phyloP scores from a whole-genome alignment of 2,329 filamentous ascomycete species.

The Penicillium griseofulvum region DNA sequence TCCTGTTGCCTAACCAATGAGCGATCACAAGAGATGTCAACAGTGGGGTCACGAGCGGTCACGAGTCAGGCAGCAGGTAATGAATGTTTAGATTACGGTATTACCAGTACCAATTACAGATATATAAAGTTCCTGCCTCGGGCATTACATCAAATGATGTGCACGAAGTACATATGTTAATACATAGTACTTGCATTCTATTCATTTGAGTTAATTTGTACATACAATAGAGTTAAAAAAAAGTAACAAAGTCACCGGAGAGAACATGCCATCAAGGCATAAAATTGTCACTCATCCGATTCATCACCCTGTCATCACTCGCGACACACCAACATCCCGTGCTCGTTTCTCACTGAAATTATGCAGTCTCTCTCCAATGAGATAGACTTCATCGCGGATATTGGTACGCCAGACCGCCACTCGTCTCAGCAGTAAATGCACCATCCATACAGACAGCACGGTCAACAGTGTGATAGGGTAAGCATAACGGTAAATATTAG shows the following conservation, averaged over 20 bases:
- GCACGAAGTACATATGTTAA: too few relatives aligned
- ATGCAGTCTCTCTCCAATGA: slow-evolving; percentile 91
- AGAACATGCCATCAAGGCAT: background rate
- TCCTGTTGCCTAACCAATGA: slow-evolving; percentile 47
- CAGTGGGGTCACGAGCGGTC: slow-evolving; percentile 25
- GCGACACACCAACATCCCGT: slow-evolving; percentile 39
- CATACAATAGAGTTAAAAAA: background rate
- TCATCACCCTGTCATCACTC: slow-evolving; percentile 37
- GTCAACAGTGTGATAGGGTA: slow-evolving; percentile 66
- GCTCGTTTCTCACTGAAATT: slow-evolving; percentile 72
- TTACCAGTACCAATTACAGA: background rate
- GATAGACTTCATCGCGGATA: slow-evolving; percentile 90
- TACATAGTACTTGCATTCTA: background rate
- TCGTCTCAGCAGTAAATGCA: slow-evolving; percentile 47
- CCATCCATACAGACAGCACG: slow-evolving; percentile 51
- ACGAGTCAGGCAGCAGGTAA: slow-evolving; percentile 35
- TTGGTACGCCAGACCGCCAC: slow-evolving; percentile 73
- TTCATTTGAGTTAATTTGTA: background rate
- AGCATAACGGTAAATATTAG: slow-evolving; percentile 61
- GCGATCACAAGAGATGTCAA: slow-evolving; percentile 1
- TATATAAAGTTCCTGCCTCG: background rate
- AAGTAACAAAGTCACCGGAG: background rate
- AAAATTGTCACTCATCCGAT: background rate
- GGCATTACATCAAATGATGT: background rate
- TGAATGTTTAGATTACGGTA: background rate